Conservation (phyloP, 2,329 filamentous ascomycete genomes). For the Fusarium staphyleae region DNA sequence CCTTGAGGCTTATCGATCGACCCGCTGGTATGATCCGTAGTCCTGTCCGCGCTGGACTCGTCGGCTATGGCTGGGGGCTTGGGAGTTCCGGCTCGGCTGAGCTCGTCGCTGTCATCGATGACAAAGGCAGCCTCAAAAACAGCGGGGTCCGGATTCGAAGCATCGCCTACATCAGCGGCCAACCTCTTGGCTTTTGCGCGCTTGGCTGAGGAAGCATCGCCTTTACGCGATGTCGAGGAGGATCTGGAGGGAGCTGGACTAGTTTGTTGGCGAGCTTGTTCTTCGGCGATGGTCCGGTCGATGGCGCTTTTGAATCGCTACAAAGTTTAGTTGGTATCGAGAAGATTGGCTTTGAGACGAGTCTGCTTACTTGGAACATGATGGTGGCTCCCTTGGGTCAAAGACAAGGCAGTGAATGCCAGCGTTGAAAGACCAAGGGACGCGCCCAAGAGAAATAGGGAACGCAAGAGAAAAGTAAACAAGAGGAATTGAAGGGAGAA, state of each 20-base stretch:
- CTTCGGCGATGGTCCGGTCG: conserved; percentile 87
- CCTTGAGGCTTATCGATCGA: conserved; percentile 28
- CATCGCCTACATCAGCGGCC: conserved; percentile 48
- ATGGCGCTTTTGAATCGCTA: conserved; percentile 85
- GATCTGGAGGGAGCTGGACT: conserved; percentile 53
- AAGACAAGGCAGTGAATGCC: conserved; percentile 8
- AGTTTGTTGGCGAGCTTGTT: conserved; percentile 79
- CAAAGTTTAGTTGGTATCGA: conserved; percentile 2
- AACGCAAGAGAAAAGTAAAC: neutral
- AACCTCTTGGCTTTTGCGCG: conserved; percentile 51
- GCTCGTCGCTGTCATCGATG: conserved; percentile 81
- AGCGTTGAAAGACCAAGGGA: conserved; percentile 24
- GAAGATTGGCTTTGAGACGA: neutral
- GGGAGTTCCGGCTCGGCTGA: conserved; percentile 68
- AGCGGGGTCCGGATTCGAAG: conserved; percentile 75
- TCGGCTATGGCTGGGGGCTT: conserved; percentile 49
- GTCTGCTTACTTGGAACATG: conserved; percentile 46
- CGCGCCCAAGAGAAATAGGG: conserved; percentile 10
- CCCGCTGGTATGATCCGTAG: conserved; percentile 20
- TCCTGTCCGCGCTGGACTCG: conserved; percentile 42
- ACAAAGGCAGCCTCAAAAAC: conserved; percentile 89
- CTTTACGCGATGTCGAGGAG: conserved; percentile 50
- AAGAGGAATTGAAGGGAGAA: neutral
- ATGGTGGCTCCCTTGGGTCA: conserved; percentile 33
- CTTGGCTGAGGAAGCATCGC: conserved; percentile 45